phyloP scores from a whole-genome alignment of 192 early-diverging fungal species.

The Coemansia sp. region DNA sequence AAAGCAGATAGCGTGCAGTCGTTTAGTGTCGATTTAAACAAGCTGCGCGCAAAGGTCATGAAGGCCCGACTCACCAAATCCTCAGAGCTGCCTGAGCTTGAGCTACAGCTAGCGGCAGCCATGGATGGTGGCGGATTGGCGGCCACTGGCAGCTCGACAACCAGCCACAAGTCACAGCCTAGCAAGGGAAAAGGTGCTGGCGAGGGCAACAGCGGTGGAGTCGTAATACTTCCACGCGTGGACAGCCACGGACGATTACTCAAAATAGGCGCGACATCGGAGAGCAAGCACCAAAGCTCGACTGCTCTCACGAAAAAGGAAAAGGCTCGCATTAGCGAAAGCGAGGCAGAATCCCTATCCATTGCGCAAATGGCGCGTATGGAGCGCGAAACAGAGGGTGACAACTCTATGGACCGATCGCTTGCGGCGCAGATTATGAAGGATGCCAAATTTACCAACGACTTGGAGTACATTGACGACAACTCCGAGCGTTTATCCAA shows the following conservation, averaged over 20 bases:
- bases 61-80: conserved; percentile 77
- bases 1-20: conserved; percentile 6
- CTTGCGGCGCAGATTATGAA: conserved; percentile 45
- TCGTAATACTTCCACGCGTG: conserved; percentile 38
- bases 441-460: conserved; percentile 56
- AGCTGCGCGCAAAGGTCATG: conserved; percentile 76
- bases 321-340: conserved; percentile 17
- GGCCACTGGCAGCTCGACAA: neutral
- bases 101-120: conserved; percentile 73
- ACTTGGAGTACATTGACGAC: conserved; percentile 94
- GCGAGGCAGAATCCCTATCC: neutral
- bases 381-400: conserved; percentile 30
- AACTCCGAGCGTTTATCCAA: conserved; percentile 75
- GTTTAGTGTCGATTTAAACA: conserved; percentile 73
- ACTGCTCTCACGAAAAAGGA: conserved; percentile 4
- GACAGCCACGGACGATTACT: conserved; percentile 44
- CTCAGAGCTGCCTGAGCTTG: conserved; percentile 64
- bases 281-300: neutral
- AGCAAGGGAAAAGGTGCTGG: neutral
- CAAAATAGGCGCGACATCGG: conserved; percentile 11
- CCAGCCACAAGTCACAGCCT: neutral
- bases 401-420: conserved; percentile 22
- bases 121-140: conserved; percentile 42
- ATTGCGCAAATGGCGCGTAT: conserved; percentile 36
- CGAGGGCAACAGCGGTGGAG: conserved; percentile 13